Percentiles rank a stretch among this genome's conserved stretches.
Conservation (phyloP, 495 filamentous ascomycete species). For the Apodospora peruviana region DNA sequence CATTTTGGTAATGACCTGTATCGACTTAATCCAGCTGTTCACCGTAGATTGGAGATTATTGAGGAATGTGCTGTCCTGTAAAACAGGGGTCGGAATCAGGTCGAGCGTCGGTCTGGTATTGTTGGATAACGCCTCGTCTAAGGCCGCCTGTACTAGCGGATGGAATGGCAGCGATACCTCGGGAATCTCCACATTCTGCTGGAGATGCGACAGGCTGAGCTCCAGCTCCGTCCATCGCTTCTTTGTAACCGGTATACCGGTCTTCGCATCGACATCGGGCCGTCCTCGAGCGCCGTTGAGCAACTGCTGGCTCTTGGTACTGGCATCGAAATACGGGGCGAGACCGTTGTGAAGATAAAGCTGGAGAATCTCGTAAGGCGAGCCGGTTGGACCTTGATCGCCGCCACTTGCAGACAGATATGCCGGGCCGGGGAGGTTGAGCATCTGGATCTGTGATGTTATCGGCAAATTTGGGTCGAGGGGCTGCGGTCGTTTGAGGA, state of each 20-base stretch:
- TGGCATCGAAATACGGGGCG: slow-evolving; percentile 92
- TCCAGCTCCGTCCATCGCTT: slow-evolving; percentile 93
- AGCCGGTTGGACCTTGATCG: slow-evolving; percentile 63
- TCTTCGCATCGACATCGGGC: slow-evolving; percentile 81
- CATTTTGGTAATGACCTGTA: slow-evolving; percentile 94
- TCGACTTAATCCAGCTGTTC: slow-evolving; percentile 96
- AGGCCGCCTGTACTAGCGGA: slow-evolving; percentile 74
- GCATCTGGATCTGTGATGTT: slow-evolving; percentile 79
- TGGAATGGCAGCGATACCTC: slow-evolving; percentile 80
- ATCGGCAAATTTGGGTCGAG: slow-evolving; percentile 78
- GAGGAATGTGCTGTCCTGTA: slow-evolving; percentile 82
- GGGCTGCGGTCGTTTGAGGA: slow-evolving; percentile 82
- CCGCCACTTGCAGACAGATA: slow-evolving; percentile 55
- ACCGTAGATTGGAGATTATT: slow-evolving; percentile 91
- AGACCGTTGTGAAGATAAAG: slow-evolving; percentile 81
- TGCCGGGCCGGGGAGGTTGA: slow-evolving; percentile 79
- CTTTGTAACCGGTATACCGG: slow-evolving; percentile 92
- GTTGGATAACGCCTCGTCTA: slow-evolving; percentile 65
- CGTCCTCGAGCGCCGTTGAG: slow-evolving; percentile 58
- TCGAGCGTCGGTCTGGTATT: slow-evolving; percentile 66
- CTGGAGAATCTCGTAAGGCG: slow-evolving; percentile 88
- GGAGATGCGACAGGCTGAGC: slow-evolving; percentile 79
- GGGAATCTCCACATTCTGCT: slow-evolving; percentile 97
- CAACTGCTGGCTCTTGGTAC: slow-evolving; percentile 75
- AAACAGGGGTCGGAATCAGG: slow-evolving; percentile 61